Evolutionary conservation across 345 rosid species (phyloP).

Genomic region (Populus simonii): DNA sequence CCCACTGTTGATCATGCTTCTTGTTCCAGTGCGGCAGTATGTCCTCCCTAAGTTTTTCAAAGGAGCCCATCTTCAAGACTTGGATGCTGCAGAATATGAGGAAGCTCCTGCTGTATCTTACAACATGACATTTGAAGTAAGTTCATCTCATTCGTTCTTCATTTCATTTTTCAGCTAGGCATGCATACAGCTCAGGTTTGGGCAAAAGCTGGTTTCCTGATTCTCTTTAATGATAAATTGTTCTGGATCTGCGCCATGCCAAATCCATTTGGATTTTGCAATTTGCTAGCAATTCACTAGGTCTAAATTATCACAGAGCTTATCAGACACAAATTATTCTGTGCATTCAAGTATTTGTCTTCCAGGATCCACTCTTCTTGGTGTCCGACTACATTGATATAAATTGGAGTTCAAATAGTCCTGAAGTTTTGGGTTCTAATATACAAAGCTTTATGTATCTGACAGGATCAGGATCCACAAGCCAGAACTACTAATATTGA

Average conservation of each 20-base stretch:
- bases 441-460: conserved; percentile 11
- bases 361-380: neutral
- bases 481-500: conserved; percentile 36
- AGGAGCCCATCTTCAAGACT: conserved; percentile 83
- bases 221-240: neutral
- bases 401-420: neutral
- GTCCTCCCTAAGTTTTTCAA: conserved; percentile 79
- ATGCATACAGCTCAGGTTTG: neutral
- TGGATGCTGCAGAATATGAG: conserved; percentile 93
- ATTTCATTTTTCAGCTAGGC: conserved; percentile 4
- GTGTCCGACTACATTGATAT: neutral
- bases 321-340: neutral
- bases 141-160: conserved; percentile 20
- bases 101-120: conserved; percentile 77
- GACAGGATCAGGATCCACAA: conserved; percentile 43
- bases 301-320: neutral
- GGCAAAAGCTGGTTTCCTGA: neutral
- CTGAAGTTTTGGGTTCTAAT: conserved; percentile 6
- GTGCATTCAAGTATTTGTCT: neutral
- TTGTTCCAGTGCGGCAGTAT: conserved; percentile 86
- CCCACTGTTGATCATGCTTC: conserved; percentile 84
- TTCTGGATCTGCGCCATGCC: neutral
- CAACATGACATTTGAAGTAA: conserved; percentile 55
- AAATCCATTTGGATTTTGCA: neutral
- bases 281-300: neutral